Evolutionary conservation across 2,329 filamentous ascomycete genomes (phyloP).

Genomic region (Pestalotiopsis sp.): DNA sequence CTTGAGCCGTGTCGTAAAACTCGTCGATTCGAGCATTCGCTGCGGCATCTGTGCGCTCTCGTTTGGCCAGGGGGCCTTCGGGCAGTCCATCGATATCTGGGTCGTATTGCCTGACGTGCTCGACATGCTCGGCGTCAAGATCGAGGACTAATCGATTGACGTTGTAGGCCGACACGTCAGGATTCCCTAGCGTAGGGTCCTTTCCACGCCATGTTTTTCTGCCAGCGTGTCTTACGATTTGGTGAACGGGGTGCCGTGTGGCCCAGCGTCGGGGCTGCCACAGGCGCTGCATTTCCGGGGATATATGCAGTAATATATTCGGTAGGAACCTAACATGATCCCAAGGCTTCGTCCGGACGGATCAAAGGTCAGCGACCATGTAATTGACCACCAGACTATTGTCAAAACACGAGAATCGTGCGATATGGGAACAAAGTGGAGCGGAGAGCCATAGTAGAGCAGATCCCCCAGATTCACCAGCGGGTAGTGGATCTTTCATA

Average conservation of each 20-base stretch:
- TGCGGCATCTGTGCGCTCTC: conserved; percentile 32
- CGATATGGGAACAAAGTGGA: background rate
- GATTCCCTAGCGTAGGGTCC: conserved; percentile 10
- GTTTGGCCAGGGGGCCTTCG: background rate
- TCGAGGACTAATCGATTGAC: conserved; percentile 50
- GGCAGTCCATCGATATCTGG: conserved; percentile 36
- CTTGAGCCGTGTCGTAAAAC: background rate
- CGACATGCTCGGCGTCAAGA: conserved; percentile 51
- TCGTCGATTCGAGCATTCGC: background rate
- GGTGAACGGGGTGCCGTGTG: conserved; percentile 15
- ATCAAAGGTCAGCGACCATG: background rate
- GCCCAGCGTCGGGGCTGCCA: conserved; percentile 14
- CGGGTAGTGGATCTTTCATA: background rate
- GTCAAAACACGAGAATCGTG: background rate
- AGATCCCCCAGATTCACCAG: conserved; percentile 1
- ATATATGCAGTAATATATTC: conserved; percentile 7
- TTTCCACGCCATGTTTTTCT: conserved; percentile 1
- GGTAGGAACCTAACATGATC: conserved; percentile 14
- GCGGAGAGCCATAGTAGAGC: conserved; percentile 1
- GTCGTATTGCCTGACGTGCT: conserved; percentile 44
- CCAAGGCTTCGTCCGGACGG: background rate
- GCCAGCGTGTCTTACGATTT: background rate
- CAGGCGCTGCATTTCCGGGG: conserved; percentile 25
- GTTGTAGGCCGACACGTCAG: conserved; percentile 26
- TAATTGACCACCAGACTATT: background rate